Percentiles rank a stretch among this genome's conserved stretches.
These are phyloP conservation scores for Arthrinium puccinioides DNA, from an alignment of 2,329 filamentous ascomycete species.

Conservation along the genomic window DNA sequence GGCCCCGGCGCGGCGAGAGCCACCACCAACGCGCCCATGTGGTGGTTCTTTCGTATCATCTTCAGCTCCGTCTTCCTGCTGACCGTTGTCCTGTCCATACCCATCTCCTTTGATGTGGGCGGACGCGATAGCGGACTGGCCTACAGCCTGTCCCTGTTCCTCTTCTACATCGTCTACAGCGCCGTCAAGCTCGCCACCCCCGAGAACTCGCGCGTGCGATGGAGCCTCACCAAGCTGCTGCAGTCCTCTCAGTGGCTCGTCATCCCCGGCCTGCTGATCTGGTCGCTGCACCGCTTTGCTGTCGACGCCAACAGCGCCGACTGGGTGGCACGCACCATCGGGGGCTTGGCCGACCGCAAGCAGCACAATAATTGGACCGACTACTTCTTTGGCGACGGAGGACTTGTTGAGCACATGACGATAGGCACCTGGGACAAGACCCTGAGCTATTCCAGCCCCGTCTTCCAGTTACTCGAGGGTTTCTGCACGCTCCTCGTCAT, in stretches of 20 bases:
- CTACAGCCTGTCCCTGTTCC: conserved; percentile 82
- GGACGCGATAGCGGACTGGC: conserved; percentile 89
- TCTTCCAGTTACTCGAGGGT: conserved; percentile 91
- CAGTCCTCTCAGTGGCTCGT: conserved; percentile 79
- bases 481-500: conserved; percentile 97
- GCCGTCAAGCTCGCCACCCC: conserved; percentile 73
- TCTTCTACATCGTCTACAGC: conserved; percentile 88
- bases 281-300: conserved; percentile 91
- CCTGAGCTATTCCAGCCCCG: conserved; percentile 81
- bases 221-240: conserved; percentile 60
- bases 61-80: conserved; percentile 81
- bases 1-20: conserved; percentile 24
- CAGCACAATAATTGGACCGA: conserved; percentile 63
- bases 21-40: conserved; percentile 57
- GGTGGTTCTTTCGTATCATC: conserved; percentile 70
- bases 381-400: conserved; percentile 84
- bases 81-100: conserved; percentile 90
- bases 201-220: conserved; percentile 67
- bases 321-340: conserved; percentile 78
- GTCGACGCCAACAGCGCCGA: conserved; percentile 71
- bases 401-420: conserved; percentile 70
- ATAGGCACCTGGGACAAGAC: conserved; percentile 86
- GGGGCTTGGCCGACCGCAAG: conserved; percentile 51
- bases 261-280: conserved; percentile 81
- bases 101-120: conserved; percentile 95